Conservation (phyloP, 164 flowering plant species). For the Piper betle region DNA sequence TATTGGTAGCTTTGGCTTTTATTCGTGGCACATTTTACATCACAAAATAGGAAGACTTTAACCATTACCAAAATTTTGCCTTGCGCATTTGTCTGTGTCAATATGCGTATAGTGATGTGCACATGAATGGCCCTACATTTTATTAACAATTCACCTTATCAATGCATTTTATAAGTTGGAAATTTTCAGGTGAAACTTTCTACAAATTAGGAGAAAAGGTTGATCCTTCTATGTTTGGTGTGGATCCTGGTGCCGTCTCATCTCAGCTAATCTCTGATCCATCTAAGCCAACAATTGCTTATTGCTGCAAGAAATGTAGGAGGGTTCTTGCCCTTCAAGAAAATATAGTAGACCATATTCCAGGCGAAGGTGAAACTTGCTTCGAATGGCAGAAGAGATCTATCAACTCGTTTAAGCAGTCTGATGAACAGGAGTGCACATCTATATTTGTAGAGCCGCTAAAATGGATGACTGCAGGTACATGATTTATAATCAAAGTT, state of each 20-base stretch:
- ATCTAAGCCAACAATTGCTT: slow-evolving; percentile 26
- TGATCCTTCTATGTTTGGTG: slow-evolving; percentile 64
- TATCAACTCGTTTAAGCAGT: slow-evolving; percentile 45
- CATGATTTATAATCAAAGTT: not conserved
- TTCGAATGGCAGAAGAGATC: slow-evolving; percentile 71
- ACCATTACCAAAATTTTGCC: no score
- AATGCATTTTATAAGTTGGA: no score
- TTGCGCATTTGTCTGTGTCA: no score
- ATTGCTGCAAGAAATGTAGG: slow-evolving; percentile 88
- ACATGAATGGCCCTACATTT: no score
- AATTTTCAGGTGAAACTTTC: slow-evolving; percentile 43
- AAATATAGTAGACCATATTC: slow-evolving; percentile 60
- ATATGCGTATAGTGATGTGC: no score
- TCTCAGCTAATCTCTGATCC: slow-evolving; percentile 18
- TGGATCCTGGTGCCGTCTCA: slow-evolving; percentile 59
- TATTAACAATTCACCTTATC: no score
- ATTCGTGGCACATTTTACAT: no score
- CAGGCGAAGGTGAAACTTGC: slow-evolving; percentile 89
- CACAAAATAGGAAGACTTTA: no score
- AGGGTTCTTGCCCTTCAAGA: slow-evolving; percentile 74
- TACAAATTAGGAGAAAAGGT: slow-evolving; percentile 70
- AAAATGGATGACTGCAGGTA: slow-evolving; percentile 93
- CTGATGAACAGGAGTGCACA: slow-evolving; percentile 63
- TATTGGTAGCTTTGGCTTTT: no score
- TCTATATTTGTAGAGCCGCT: slow-evolving; percentile 90